Conservation (phyloP, 2,329 filamentous ascomycete genomes). For the Apiospora hydei region DNA sequence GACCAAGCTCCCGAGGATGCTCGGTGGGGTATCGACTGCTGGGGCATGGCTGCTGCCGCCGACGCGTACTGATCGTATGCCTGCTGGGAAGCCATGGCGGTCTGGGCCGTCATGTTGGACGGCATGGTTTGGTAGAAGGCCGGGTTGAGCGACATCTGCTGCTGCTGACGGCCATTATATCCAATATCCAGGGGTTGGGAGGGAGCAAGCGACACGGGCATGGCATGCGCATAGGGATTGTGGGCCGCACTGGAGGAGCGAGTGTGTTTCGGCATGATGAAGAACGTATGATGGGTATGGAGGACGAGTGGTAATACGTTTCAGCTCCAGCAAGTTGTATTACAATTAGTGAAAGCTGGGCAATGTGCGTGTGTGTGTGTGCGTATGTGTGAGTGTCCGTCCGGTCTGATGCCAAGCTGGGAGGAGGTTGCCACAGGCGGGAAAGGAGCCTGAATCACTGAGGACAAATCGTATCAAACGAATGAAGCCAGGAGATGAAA, state of each 20-base stretch:
- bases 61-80: constrained; percentile 50
- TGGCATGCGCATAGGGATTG: constrained; percentile 43
- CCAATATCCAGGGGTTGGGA: constrained; percentile 51
- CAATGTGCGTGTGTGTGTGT: neutral
- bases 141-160: constrained; percentile 45
- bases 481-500: constrained; percentile 38
- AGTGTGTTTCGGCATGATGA: constrained; percentile 55
- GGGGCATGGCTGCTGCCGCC: constrained; percentile 40
- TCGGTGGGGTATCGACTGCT: constrained; percentile 53
- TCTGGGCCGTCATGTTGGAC: constrained; percentile 40
- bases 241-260: constrained; percentile 49
- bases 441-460: constrained; percentile 6
- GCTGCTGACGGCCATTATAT: constrained; percentile 47
- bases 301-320: constrained; percentile 31
- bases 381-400: neutral
- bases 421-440: constrained; percentile 1
- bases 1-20: constrained; percentile 75
- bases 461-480: constrained; percentile 21
- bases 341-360: constrained; percentile 20
- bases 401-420: constrained; percentile 6
- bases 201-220: constrained; percentile 50
- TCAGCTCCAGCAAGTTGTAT: neutral
- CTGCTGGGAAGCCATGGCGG: constrained; percentile 46
- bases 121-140: constrained; percentile 50
- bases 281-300: constrained; percentile 30